Percentiles rank a stretch among this genome's conserved stretches.
Evolutionary conservation across 345 rosid genomes (phyloP).

Genomic region (Camelina laxa): DNA sequence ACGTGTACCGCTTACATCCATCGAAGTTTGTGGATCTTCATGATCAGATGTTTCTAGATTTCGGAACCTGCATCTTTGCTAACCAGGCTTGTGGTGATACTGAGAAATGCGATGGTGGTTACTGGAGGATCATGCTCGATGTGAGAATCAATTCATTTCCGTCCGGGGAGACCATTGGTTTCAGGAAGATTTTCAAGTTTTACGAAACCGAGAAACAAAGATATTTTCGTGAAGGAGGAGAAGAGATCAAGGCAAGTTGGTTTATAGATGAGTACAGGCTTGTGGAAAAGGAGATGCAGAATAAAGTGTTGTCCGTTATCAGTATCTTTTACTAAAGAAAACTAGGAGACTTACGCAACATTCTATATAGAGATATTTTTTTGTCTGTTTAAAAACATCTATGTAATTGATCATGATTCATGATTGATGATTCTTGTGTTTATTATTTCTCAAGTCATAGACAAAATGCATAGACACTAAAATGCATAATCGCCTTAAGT

Average conservation of each 20-base stretch:
- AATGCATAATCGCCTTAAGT: too few species aligned
- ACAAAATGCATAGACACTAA: too few species aligned
- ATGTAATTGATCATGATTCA: background rate
- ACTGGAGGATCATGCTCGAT: background rate
- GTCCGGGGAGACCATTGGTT: background rate
- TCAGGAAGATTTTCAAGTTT: conserved; percentile 20
- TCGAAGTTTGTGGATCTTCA: background rate
- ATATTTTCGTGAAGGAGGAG: background rate
- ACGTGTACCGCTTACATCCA: conserved; percentile 1
- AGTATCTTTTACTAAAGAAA: background rate
- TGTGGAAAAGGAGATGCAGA: background rate
- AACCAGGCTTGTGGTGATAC: background rate
- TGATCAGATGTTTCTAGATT: background rate
- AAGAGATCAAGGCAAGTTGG: background rate
- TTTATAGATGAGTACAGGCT: background rate
- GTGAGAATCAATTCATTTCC: background rate
- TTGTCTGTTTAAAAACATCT: too few species aligned
- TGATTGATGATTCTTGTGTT: background rate
- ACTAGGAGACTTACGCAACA: background rate
- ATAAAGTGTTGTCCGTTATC: conserved; percentile 3
- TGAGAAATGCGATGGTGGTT: background rate
- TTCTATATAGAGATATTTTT: too few species aligned
- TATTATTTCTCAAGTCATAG: too few species aligned
- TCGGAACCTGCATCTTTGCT: background rate
- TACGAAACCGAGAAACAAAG: background rate